Conservation (phyloP, 331 rosid species). For the Malus hybrid region DNA sequence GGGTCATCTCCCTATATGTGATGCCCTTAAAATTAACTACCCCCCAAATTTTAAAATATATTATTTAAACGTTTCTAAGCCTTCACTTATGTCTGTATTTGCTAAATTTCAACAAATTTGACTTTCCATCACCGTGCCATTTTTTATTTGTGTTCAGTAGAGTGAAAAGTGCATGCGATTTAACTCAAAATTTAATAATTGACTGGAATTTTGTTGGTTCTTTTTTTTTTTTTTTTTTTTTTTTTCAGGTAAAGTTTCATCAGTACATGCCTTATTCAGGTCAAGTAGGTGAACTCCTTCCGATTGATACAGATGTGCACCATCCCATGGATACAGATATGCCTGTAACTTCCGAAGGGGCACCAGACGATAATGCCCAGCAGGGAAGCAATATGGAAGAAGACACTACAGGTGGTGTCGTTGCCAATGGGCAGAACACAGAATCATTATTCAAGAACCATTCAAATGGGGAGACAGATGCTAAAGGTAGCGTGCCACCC, state of each 20-base stretch:
- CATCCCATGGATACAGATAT: constrained; percentile 20
- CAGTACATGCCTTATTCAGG: constrained; percentile 12
- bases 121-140: not conserved
- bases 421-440: constrained; percentile 13
- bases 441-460: not conserved
- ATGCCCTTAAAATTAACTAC: not conserved
- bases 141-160: not conserved
- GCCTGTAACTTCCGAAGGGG: constrained; percentile 14
- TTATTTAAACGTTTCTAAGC: not conserved
- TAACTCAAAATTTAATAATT: not conserved
- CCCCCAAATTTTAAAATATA: not conserved
- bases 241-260: constrained; percentile 15
- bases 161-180: not conserved
- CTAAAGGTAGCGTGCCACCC: constrained; percentile 8
- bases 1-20: not conserved
- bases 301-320: not conserved
- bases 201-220: not conserved
- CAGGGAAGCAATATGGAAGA: constrained; percentile 22
- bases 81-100: not conserved
- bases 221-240: not conserved
- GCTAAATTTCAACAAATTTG: not conserved
- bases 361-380: constrained; percentile 9
- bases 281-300: not conserved
- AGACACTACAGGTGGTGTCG: constrained; percentile 22
- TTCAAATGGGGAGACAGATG: constrained; percentile 3